phyloP scores from a whole-genome alignment of 108 stramenopile species.

The Discostella pseudostelligera region DNA sequence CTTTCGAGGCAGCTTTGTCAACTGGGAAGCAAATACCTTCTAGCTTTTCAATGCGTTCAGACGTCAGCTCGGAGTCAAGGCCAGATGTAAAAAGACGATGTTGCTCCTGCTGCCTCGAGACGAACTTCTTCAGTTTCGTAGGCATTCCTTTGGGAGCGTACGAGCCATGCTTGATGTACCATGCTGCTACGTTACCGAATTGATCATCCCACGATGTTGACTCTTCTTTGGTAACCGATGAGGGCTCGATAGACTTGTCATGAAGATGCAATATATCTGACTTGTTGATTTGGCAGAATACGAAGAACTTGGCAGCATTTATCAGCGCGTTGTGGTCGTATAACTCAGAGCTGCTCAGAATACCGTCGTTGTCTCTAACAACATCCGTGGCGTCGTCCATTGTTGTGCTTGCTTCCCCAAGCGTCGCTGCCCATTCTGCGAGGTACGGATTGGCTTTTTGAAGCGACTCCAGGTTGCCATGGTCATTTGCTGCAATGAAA shows the following conservation, averaged over 20 bases:
- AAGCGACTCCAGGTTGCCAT: conserved; percentile 23
- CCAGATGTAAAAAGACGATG: conserved; percentile 24
- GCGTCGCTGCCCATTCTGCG: conserved; percentile 25
- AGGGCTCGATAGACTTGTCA: conserved; percentile 9
- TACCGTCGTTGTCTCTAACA: neutral
- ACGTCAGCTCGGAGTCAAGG: conserved; percentile 24
- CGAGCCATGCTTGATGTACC: conserved; percentile 35
- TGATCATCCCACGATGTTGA: conserved; percentile 23
- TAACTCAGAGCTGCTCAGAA: conserved; percentile 2
- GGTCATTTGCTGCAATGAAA: conserved; percentile 10
- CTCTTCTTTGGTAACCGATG: conserved; percentile 18
- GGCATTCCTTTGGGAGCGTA: conserved; percentile 35
- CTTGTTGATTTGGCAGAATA: conserved; percentile 15
- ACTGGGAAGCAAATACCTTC: conserved; percentile 30
- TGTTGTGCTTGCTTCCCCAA: conserved; percentile 7
- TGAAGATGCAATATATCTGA: conserved; percentile 1
- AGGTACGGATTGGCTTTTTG: conserved; percentile 26
- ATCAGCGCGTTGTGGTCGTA: conserved; percentile 18
- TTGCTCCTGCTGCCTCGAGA: conserved; percentile 35
- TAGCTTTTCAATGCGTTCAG: conserved; percentile 25
- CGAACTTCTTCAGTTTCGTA: conserved; percentile 29
- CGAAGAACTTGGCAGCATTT: conserved; percentile 16
- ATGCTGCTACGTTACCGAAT: conserved; percentile 25
- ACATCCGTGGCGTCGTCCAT: conserved; percentile 1
- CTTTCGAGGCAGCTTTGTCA: conserved; percentile 16